These are phyloP conservation scores for Aotearoamyces nothofagi DNA, from an alignment of 2,329 filamentous ascomycete species.

Conservation along the genomic window DNA sequence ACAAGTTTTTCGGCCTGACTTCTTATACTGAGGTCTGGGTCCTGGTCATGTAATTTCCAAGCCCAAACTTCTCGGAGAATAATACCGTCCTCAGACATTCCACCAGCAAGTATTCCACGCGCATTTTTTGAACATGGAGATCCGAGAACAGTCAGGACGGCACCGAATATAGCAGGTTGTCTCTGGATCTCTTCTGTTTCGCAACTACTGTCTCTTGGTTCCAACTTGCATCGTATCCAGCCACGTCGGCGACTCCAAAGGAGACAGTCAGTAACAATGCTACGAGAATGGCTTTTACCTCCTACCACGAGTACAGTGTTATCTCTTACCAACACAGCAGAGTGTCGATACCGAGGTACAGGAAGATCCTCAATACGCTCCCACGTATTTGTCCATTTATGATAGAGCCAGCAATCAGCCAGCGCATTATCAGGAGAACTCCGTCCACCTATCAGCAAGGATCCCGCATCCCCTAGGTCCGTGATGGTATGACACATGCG, in stretches of 20 bases:
- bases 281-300: slow-evolving; percentile 16
- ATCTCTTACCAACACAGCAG: slow-evolving; percentile 33
- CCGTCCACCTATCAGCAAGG: slow-evolving; percentile 62
- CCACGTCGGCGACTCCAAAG: slow-evolving; percentile 16
- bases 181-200: too few species aligned
- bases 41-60: slow-evolving; percentile 38
- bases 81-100: slow-evolving; percentile 48
- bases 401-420: slow-evolving; percentile 62
- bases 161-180: slow-evolving; percentile 10
- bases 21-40: slow-evolving; percentile 1
- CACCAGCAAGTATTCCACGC: slow-evolving; percentile 56
- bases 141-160: slow-evolving; percentile 6
- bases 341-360: slow-evolving; percentile 61
- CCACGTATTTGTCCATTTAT: slow-evolving; percentile 41
- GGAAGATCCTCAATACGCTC: slow-evolving; percentile 49
- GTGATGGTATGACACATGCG: slow-evolving; percentile 69
- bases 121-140: slow-evolving; percentile 10
- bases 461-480: slow-evolving; percentile 37
- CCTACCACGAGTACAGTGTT: slow-evolving; percentile 29
- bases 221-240: slow-evolving; percentile 16
- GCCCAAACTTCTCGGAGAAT: slow-evolving; percentile 46
- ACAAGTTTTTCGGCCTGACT: background rate
- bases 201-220: too few species aligned
- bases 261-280: slow-evolving; percentile 8
- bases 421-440: slow-evolving; percentile 57